Evolutionary conservation across 352 stramenopile species (phyloP), one percentile per base, ranked within the genome.

Genomic region (Aphanomyces invadans): DNA sequence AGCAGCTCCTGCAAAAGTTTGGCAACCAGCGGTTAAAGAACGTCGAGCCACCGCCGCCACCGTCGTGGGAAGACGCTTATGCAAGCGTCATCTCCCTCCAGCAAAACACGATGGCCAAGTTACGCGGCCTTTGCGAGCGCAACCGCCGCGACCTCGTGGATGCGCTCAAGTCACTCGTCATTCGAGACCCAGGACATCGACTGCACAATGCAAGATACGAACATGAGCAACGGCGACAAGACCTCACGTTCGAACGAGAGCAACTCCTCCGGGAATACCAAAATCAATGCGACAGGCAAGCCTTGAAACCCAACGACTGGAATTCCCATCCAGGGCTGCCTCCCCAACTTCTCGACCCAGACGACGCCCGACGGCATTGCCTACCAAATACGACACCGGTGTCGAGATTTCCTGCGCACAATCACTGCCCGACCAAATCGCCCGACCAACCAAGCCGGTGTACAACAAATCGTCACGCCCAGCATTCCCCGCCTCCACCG

Each of bases 31-130:
- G n/a, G 52, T 60, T 10, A 12, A 53, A 19, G 19, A n/a, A 31
- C 12, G 21, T 67, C 28, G 60, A 49, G 33, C 48, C 60, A 10
- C 60, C 60, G 32, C 19, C 60, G 17, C 21, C 60, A 42, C 60
- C 59, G 23, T 71, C 69, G 17, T 95, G 83, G 86, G 74, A 89
- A 69, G 78, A 90, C 72, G 86, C 82, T 0, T 92, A 88, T n/a
- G 72, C 49, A 0, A 86, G 77, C n/a, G 79, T 94, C 0, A 76
- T 90, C 19, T 71, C 79, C 26, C 60, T 92, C 2, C 86, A 95
- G 66, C 86, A 92, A 42, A 81, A 92, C 46, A 88, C 80, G 0
- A 83, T 92, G 31, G 78, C 73, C 5, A 81, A 76, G 25, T 70
- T 90, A 3, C 73, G 76, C 3, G 73, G 76, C 3, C 28, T 86